Evolutionary conservation across 2,329 filamentous ascomycete genomes (phyloP), one percentile per base, ranked within the genome.

Genomic region (Dactylellina haptotyla): DNA sequence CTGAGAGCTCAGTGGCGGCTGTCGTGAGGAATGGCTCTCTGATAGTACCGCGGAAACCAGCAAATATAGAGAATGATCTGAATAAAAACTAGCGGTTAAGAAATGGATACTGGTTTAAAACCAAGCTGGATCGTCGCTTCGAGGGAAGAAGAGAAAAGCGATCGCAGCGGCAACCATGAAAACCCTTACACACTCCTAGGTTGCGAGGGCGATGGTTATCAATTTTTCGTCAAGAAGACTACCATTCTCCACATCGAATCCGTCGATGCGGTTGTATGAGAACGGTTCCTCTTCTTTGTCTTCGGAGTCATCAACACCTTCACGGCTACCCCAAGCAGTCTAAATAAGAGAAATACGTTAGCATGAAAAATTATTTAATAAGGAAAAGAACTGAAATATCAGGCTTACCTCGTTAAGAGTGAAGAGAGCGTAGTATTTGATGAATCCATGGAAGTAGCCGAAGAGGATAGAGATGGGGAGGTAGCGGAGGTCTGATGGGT

Each of bases 291-390:
- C 67, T 30, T 72, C 67, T 5, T 64, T 85, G 75, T 86, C 86
- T 81, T 96, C 90, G 81, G 96, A 90, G 77, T 90, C 86, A 81
- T 97, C 93, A 79, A 92, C 93, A 78, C 95, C 93, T 78, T 92
- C 91, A 81, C 93, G 90, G 82, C 92, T 97, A 79, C 93, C 93
- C 93, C 93, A 97, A 58, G 93, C 94, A 46, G 93, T 97, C 93
- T 97, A 80, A 50, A 58, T 23, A 32, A 75, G 53, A 77, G 78
- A 26, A 43, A 56, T 23, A 16, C 65, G 25, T 63, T 50, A 51
- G 30, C 28, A 48, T 26, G 28, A 48, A 1, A 32, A 16, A 16
- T 54, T 34, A n/a, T n/a, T n/a, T n/a, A n/a, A n/a, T n/a, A 50
- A 75, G 56, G 58, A 20, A 64, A 26, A 48, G 20, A 34, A 2